A percentile compares a stretch with the other conserved stretches of the same genome.
Evolutionary conservation across 1,139 yeast genomes (phyloP).

Genomic region (Blastobotrys niveus): DNA sequence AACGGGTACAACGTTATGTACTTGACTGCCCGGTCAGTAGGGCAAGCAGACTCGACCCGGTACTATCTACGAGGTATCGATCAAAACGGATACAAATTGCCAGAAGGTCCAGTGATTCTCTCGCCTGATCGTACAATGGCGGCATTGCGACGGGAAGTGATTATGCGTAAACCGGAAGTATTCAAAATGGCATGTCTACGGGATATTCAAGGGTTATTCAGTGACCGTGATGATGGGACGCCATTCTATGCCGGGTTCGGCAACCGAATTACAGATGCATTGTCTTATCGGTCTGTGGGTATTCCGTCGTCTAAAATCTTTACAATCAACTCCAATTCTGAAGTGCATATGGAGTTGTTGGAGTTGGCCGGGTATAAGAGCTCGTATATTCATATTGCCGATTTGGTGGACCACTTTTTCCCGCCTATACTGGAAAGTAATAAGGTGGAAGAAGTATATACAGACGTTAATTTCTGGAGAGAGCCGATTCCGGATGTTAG

Average conservation of each 20-base stretch:
- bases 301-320: conserved; percentile 93
- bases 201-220: conserved; percentile 66
- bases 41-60: conserved; percentile 91
- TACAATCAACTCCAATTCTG: conserved; percentile 95
- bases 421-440: conserved; percentile 53
- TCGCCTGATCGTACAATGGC: conserved; percentile 98
- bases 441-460: conserved; percentile 44
- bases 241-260: conserved; percentile 99
- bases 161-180: conserved; percentile 90
- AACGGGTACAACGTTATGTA: conserved; percentile 94
- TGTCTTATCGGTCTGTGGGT: conserved; percentile 88
- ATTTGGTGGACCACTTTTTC: conserved; percentile 93
- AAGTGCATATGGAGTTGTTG: conserved; percentile 92
- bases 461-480: conserved; percentile 90
- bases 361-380: conserved; percentile 91
- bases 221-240: conserved; percentile 37
- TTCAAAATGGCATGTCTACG: conserved; percentile 96
- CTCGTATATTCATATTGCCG: conserved; percentile 84
- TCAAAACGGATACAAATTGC: conserved; percentile 70
- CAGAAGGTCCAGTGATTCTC: conserved; percentile 88
- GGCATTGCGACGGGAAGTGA: conserved; percentile 85
- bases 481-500: conserved; percentile 65
- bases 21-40: conserved; percentile 90
- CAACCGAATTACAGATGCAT: conserved; percentile 92
- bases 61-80: conserved; percentile 72